Evolutionary conservation across 257 asterid genomes (phyloP).

Genomic region (Ophiorrhiza pumila): DNA sequence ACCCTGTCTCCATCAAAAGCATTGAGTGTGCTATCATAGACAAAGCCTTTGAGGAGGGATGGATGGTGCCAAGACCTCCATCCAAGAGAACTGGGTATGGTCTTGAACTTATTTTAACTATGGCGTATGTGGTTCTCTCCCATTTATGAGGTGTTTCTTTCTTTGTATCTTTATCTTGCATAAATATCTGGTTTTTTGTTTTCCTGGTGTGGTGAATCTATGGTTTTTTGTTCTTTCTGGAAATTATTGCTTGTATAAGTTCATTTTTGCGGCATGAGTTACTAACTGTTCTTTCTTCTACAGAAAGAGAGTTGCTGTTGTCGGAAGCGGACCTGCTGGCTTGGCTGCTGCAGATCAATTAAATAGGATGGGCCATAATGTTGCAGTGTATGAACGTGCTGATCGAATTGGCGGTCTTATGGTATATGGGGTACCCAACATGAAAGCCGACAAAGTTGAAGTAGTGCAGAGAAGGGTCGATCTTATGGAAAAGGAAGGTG

Average conservation of each 20-base stretch:
- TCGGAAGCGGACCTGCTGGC: conserved; percentile 99
- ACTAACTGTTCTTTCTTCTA: conserved; percentile 1
- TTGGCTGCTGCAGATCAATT: conserved; percentile 99
- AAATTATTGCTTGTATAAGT: not conserved
- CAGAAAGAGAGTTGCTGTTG: conserved; percentile 84
- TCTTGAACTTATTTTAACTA: not conserved
- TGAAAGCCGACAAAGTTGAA: conserved; percentile 91
- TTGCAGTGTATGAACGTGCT: conserved; percentile 90
- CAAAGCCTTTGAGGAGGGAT: conserved; percentile 93
- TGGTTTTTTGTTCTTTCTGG: no score
- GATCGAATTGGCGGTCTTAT: conserved; percentile 98
- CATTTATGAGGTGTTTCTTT: not conserved
- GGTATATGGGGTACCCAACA: conserved; percentile 99
- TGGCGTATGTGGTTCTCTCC: not conserved
- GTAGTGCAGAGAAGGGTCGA: conserved; percentile 89
- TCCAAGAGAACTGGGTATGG: conserved; percentile 73
- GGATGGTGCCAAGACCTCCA: conserved; percentile 99
- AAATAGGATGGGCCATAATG: conserved; percentile 83
- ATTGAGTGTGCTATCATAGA: conserved; percentile 96
- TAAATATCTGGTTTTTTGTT: no score
- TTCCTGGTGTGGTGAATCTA: no score
- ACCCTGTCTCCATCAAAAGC: conserved; percentile 92
- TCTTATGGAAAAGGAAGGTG: conserved; percentile 93
- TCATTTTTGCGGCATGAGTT: not conserved
- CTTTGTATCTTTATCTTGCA: not conserved